phyloP scores from a whole-genome alignment of 2,329 filamentous ascomycete species.

The Penicillium sp. region DNA sequence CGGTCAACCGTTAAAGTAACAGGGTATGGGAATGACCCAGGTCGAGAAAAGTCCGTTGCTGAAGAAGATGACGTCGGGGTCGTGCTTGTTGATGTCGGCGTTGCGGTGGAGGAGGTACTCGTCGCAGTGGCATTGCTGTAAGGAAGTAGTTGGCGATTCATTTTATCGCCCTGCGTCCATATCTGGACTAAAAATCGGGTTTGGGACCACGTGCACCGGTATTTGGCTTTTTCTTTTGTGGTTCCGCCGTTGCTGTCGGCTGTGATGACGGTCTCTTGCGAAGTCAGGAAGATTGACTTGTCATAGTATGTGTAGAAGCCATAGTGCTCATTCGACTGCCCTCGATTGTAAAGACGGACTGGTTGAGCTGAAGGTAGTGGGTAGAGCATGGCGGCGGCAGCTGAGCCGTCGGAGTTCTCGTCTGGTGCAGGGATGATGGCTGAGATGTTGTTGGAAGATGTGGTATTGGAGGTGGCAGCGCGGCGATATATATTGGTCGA shows the following conservation, averaged over 20 bases:
- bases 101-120: conserved; percentile 10
- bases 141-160: conserved; percentile 28
- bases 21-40: conserved; percentile 63
- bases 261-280: conserved; percentile 40
- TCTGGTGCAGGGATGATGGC: conserved; percentile 64
- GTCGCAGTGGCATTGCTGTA: conserved; percentile 8
- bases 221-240: conserved; percentile 45
- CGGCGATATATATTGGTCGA: conserved; percentile 45
- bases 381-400: conserved; percentile 70
- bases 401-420: conserved; percentile 68
- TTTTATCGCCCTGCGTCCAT: conserved; percentile 55
- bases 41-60: conserved; percentile 50
- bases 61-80: conserved; percentile 28
- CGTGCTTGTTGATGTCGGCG: conserved; percentile 21
- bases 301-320: conserved; percentile 93
- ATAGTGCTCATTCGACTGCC: conserved; percentile 79
- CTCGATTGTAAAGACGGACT: conserved; percentile 81
- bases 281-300: conserved; percentile 79
- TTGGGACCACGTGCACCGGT: conserved; percentile 61
- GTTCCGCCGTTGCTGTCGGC: conserved; percentile 55
- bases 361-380: conserved; percentile 72
- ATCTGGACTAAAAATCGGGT: conserved; percentile 64
- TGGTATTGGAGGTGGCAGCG: conserved; percentile 21
- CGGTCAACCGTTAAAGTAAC: conserved; percentile 62
- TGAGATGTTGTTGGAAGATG: conserved; percentile 49